Percentiles rank a stretch among this genome's conserved stretches.
These are phyloP conservation scores for Claviceps sp. DNA, from an alignment of 2,329 filamentous ascomycete species.

Conservation along the genomic window DNA sequence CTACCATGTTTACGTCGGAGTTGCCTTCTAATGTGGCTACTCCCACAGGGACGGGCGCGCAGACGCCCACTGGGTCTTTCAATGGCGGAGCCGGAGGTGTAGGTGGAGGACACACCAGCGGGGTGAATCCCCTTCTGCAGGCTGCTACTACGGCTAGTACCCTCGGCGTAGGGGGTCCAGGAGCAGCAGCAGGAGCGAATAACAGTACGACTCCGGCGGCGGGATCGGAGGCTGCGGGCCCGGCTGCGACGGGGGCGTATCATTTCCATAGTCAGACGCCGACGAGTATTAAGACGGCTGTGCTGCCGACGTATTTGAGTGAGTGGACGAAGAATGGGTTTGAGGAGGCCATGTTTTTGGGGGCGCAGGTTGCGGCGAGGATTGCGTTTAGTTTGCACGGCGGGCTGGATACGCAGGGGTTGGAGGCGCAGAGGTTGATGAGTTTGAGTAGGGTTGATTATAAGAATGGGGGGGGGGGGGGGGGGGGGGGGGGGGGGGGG, in stretches of 20 bases:
- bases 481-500: too few species aligned
- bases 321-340: constrained; percentile 75
- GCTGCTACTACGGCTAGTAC: constrained; percentile 71
- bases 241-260: constrained; percentile 20
- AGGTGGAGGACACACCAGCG: constrained; percentile 24
- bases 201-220: constrained; percentile 24
- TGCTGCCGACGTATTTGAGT: constrained; percentile 70
- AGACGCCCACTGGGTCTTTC: constrained; percentile 64
- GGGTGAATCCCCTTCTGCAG: constrained; percentile 81
- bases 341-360: constrained; percentile 78
- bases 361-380: constrained; percentile 69
- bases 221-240: constrained; percentile 26
- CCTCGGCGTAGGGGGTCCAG: constrained; percentile 29
- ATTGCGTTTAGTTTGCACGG: constrained; percentile 44
- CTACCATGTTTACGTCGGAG: constrained; percentile 94
- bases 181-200: constrained; percentile 24
- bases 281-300: constrained; percentile 66
- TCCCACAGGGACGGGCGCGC: constrained; percentile 76
- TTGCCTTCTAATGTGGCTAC: constrained; percentile 89
- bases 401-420: constrained; percentile 37
- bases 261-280: constrained; percentile 60
- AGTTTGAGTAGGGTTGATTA: constrained; percentile 46
- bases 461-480: too few species aligned
- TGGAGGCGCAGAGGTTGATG: constrained; percentile 42
- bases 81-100: constrained; percentile 22